These are phyloP conservation scores for Quercus agrifolia DNA, from an alignment of 306 rosid species.

Conservation along the genomic window DNA sequence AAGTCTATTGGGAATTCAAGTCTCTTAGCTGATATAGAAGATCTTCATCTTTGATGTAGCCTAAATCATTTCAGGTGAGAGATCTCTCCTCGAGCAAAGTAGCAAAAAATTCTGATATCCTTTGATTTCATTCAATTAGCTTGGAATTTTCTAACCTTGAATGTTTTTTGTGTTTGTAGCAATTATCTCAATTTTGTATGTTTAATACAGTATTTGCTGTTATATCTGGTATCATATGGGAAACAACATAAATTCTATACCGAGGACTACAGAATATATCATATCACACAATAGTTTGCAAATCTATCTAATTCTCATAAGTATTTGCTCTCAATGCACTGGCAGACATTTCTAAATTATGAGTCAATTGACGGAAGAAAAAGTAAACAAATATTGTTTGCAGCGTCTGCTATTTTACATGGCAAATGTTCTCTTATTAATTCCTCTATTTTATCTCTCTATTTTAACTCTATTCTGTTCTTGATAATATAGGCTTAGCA, in stretches of 20 bases:
- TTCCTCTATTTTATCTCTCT: background rate
- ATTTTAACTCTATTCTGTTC: background rate
- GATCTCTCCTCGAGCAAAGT: background rate
- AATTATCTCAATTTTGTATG: background rate
- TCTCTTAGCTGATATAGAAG: slow-evolving; percentile 79
- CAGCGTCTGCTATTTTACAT: background rate
- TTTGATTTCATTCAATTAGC: background rate
- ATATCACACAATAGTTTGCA: background rate
- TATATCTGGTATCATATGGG: background rate
- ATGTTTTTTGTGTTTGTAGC: background rate
- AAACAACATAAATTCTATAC: background rate
- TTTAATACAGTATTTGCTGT: background rate
- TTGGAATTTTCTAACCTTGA: background rate
- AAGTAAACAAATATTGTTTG: background rate
- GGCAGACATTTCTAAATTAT: too few relatives aligned
- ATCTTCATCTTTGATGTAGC: slow-evolving; percentile 53
- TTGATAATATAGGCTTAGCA: background rate
- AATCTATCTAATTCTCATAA: background rate
- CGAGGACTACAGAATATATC: background rate
- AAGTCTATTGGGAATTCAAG: slow-evolving; percentile 40
- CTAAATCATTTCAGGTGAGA: slow-evolving; percentile 20
- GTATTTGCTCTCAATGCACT: too few relatives aligned
- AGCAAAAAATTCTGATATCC: background rate
- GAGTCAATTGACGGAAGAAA: background rate
- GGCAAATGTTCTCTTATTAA: background rate